Evolutionary conservation across 768 basidiomycete species (phyloP), one percentile per base, ranked within the genome.

Genomic region (Boletus vinaceobasis): DNA sequence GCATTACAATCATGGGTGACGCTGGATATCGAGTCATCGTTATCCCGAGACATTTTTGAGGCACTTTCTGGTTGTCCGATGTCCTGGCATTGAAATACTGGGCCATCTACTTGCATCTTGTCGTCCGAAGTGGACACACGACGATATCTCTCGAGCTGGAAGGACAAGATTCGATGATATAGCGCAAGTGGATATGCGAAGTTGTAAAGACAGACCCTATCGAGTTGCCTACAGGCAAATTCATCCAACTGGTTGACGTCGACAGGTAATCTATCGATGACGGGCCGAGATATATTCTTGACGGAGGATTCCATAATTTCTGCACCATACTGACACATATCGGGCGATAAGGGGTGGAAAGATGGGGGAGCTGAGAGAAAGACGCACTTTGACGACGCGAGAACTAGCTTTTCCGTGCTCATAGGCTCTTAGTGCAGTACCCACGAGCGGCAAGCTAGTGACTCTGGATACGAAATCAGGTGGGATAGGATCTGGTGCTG

Each of bases 221-320:
- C 91, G 38, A 95, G 78, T 67, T 94, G 91, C 54, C 90, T 79
- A 66, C 89, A 91, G 2, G 93, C 92, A 70, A 93, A 93, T 56
- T 91, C 90, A 58, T 94, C 93, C 14, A 94, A 73, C 62, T 85
- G 83, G 56, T 79, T 82, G 27, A 88, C 85, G 54, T 78, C 80
- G 45, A 89, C 86, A 10, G 90, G 88, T 0, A 93, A 76, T 27
- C 87, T 80, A 53, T 88, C 82, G 48, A 93, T 87, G 45, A 92
- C 91, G 27, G 91, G 91, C 17, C 85, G 78, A 27, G 90, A 89
- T 38, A 93, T 84, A 17, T 85, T 80, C 69, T 87, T 88, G 37
- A 93, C 85, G 52, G 87, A 86, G 4, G 85, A 88, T 70, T 93
- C 92, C 73, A 93, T 81, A 80, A 93, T 87, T 70, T 88, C 87